Evolutionary conservation across 176 grass and related monocot genomes (phyloP), one percentile per base, ranked within the genome.

Genomic region (Oryza glaberrima): DNA sequence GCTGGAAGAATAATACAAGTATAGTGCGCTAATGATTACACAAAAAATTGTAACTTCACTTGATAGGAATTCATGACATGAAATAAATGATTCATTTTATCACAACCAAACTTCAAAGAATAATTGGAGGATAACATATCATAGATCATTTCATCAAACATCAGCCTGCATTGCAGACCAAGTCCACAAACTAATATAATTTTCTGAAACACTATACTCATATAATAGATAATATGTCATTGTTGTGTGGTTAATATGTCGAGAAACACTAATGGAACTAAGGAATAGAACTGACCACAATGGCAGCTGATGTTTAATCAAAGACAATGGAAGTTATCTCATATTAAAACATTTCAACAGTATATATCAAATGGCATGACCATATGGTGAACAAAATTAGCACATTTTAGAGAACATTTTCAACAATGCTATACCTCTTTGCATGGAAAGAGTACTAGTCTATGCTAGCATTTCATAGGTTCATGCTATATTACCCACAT

Each of bases 251-350:
- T 67, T 88, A 48, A 88, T 26, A 22, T 9, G 58, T 75, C 13
- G 3, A 48, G 25, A 64, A 88, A 73, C 14, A 52, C 11, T 47
- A 60, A 52, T 56, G 36, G 11, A 75, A 36, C 56, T 76, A 85
- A 63, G 9, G 6, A 85, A 76, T 23, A 85, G 4, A 89, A 80
- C 9, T 54, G 34, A 66, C 77, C 65, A 70, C 76, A 85, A 65
- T 41, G 36, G 7, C 4, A 61, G 11, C 63, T 34, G 45, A 30
- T 1, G 23, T 67, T 45, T 46, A 79, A 44, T 36, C 49, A 17
- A 82, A 86, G 25, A 78, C 3, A 47, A 34, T 6, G 4, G 35
- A 72, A 76, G 49, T 73, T 9, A 78, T 60, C 23, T 54, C 41
- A 78, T 64, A 25, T 35, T 67, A 45, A 11, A 77, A 25, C 16